phyloP scores from a whole-genome alignment of 345 rosid species.

The Dimocarpus longan region DNA sequence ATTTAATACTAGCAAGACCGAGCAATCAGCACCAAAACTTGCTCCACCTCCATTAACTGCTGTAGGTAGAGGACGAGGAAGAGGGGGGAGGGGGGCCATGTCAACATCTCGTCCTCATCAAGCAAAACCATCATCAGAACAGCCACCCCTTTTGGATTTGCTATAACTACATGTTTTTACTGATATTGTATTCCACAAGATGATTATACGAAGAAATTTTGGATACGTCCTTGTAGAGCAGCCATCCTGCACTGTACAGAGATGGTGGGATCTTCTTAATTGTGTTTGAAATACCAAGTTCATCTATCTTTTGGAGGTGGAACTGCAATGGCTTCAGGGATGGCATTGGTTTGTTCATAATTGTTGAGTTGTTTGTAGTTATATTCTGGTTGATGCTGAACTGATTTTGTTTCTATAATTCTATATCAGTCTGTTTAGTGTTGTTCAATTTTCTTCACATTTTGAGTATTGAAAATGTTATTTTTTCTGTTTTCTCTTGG shows the following conservation, averaged over 20 bases:
- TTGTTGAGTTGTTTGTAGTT: slow-evolving; percentile 21
- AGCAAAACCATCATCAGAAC: slow-evolving; percentile 48
- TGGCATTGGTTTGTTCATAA: slow-evolving; percentile 24
- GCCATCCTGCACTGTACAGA: slow-evolving; percentile 22
- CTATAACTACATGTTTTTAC: slow-evolving; percentile 36
- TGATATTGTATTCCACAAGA: neutral
- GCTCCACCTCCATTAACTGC: slow-evolving; percentile 87
- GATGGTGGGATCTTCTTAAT: slow-evolving; percentile 9
- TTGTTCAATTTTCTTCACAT: slow-evolving; percentile 7
- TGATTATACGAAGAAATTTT: slow-evolving; percentile 3
- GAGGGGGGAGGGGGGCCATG: slow-evolving; percentile 50
- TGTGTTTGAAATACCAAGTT: slow-evolving; percentile 1
- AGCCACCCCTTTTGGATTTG: slow-evolving; percentile 75
- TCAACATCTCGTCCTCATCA: slow-evolving; percentile 45
- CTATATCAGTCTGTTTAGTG: neutral
- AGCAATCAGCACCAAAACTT: slow-evolving; percentile 63
- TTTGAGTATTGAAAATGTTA: neutral
- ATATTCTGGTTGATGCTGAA: slow-evolving; percentile 4
- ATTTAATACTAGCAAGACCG: slow-evolving; percentile 64
- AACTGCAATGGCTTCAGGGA: neutral
- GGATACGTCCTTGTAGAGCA: neutral
- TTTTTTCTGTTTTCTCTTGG: neutral
- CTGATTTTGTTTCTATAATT: neutral
- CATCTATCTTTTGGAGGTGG: neutral
- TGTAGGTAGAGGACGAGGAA: slow-evolving; percentile 84